Evolutionary conservation across 768 basidiomycete species (phyloP).

Genomic region (Pholiota microspora): DNA sequence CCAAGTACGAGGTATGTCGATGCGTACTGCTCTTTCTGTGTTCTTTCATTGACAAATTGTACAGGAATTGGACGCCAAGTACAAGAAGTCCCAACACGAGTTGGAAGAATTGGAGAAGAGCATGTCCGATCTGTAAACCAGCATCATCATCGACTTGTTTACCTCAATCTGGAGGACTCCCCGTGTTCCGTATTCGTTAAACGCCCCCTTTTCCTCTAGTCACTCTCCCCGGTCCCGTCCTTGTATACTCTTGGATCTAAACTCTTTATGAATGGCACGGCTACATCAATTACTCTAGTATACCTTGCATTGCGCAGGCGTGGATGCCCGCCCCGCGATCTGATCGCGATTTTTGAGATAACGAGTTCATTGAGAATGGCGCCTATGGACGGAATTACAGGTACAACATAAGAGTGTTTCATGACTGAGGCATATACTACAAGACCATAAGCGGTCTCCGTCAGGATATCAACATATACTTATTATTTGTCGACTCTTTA

Average conservation of each 20-base stretch:
- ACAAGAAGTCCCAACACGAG: conserved; percentile 70
- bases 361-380: background rate
- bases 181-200: background rate
- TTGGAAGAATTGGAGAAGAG: conserved; percentile 77
- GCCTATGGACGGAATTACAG: background rate
- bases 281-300: conserved; percentile 1
- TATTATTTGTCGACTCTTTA: background rate
- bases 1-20: conserved; percentile 83
- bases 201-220: conserved; percentile 5
- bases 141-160: background rate
- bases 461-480: background rate
- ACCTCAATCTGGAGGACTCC: background rate
- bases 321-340: background rate
- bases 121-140: conserved; percentile 68
- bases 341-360: background rate
- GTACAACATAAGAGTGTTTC: background rate
- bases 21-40: background rate
- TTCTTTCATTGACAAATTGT: conserved; percentile 8
- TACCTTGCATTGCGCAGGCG: background rate
- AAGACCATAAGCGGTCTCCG: background rate
- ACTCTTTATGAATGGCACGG: conserved; percentile 10
- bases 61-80: conserved; percentile 75
- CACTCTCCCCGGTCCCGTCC: conserved; percentile 10
- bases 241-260: conserved; percentile 21
- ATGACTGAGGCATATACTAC: background rate